Base-by-base conservation (phyloP, 805 yeast species). In the Starmerella tilneyi region DNA sequence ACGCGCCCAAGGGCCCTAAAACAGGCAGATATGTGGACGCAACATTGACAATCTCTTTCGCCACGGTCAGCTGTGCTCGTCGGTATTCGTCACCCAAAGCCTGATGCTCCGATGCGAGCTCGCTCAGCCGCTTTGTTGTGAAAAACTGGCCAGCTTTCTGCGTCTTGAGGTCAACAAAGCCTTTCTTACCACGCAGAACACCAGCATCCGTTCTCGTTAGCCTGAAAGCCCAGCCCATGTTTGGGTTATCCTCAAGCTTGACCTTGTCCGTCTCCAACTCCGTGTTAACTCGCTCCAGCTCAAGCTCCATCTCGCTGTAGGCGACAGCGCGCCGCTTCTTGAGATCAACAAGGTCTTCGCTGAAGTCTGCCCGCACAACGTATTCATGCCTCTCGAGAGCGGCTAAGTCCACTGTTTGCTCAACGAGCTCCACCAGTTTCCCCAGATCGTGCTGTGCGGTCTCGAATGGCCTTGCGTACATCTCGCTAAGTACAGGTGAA, bases 141-240 rank as follows among this genome's bases (percentile, higher is more conserved):
- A 92, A 92, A 61, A 72, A 85, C 4, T 89, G 89, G 46, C 99
- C 99, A 2, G 96, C 94, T 60, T 92, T 92, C 24, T 85, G 94
- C 0, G 96, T 89, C 42, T 86, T 83, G 35, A 89, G 68, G 61
- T 92, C 96, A 42, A 72, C 72, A 59, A 79, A 88, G 31, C 74
- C 71, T 0, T 66, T 62, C 40, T 69, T 65, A 11, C 73, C 74
- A 55, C 97, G 75, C 47, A 92, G 68, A 17, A 82, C 79, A 9
- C 81, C 70, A 2, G 95, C 88, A 58, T 92, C 97, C 45, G 76
- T 62, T 62, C 98, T 75, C 1, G 98, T 92, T 19, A 92, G 74
- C 55, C 97, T 72, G 72, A 89, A 76, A 62, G 96, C 85, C 94
- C 95, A 88, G 17, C 96, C 96, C 62, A 84, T 94, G 22, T 74